Percentiles rank a stretch among this genome's conserved stretches.
These are phyloP conservation scores for Ceratobasidium sp. DNA, from an alignment of 1,284 basidiomycete species.

Conservation along the genomic window DNA sequence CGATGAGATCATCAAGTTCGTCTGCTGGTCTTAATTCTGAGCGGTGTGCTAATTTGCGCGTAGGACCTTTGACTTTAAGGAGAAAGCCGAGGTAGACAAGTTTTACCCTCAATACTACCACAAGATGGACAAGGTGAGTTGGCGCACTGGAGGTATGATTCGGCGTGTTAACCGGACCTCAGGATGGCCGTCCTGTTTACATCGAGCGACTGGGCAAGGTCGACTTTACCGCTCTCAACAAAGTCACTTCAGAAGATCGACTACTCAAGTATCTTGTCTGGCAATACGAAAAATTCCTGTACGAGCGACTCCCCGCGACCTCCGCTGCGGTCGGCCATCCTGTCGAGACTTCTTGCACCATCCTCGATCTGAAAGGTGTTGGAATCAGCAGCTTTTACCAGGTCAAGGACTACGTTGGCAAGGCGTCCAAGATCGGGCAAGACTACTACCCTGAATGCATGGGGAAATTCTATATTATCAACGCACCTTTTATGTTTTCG, in stretches of 20 bases:
- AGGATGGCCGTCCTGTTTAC: slow-evolving; percentile 96
- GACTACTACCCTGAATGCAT: slow-evolving; percentile 92
- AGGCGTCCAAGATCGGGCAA: slow-evolving; percentile 85
- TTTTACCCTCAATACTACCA: slow-evolving; percentile 98
- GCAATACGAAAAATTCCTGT: slow-evolving; percentile 93
- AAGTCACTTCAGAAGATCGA: slow-evolving; percentile 84
- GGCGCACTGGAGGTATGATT: no score
- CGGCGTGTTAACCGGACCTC: slow-evolving; percentile 20
- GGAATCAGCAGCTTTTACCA: slow-evolving; percentile 85
- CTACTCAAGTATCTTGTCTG: slow-evolving; percentile 88
- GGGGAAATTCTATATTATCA: slow-evolving; percentile 97
- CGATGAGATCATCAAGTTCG: slow-evolving; percentile 84
- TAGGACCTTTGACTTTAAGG: slow-evolving; percentile 89
- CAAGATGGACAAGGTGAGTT: slow-evolving; percentile 86
- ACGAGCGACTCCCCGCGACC: slow-evolving; percentile 84
- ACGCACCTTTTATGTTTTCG: slow-evolving; percentile 91
- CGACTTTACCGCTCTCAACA: slow-evolving; percentile 84
- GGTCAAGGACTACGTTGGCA: slow-evolving; percentile 90
- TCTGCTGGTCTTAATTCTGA: slow-evolving; percentile 37
- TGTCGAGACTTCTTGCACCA: slow-evolving; percentile 98
- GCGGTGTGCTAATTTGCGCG: neutral
- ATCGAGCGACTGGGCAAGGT: slow-evolving; percentile 92
- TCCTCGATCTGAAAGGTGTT: slow-evolving; percentile 90
- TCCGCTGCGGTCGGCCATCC: slow-evolving; percentile 75
- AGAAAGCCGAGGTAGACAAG: slow-evolving; percentile 84